Base-by-base conservation (phyloP, 352 stramenopile species). In the Globisporangium polare region DNA sequence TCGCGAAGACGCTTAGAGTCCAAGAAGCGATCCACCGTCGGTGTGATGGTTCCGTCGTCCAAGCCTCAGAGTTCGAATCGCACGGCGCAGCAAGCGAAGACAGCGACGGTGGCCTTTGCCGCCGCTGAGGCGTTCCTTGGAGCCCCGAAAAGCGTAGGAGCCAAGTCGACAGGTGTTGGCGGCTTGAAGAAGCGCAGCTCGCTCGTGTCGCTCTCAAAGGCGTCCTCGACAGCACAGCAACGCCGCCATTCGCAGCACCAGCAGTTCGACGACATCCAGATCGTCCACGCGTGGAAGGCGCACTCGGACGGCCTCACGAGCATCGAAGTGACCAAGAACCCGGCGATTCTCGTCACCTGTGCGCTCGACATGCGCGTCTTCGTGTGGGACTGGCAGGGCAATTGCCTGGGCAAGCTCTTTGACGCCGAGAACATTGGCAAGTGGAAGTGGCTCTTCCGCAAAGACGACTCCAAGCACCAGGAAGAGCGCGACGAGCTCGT, bases 341-440 rank as follows among this genome's bases (percentile, higher is more conserved):
- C 83, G 1, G 79, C 89, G 33, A 78, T 92, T 39, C 20, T 90
- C 1, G 58, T 89, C 8, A 90, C 80, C 0, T 89, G 80, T 57
- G 69, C 68, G 6, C 56, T 89, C 45, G 83, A 92, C 54, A 88
- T 85, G 71, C 67, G 70, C 2, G 78, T 92, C 4, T 89, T 80
- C 54, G 68, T 92, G 5, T 92, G 80, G 83, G 75, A 78, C 43
- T 92, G 83, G 83, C 60, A 83, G 27, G 80, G 80, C 0, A 39
- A 33, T n/a, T 86, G 74, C 31, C 53, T 90, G 0, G 83, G 83
- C 1, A 87, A 86, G 42, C 59, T 90, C 2, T 90, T 89, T 59
- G 81, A 88, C 17, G 68, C 73, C 0, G 83, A 92, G 29, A 87
- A 84, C 24, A 60, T 75, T 9, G 74, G 72, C 0, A 45, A 57